Percentiles rank a stretch among this genome's conserved stretches.
Conservation (phyloP, 108 stramenopile species). For the Cyclotella atomus region DNA sequence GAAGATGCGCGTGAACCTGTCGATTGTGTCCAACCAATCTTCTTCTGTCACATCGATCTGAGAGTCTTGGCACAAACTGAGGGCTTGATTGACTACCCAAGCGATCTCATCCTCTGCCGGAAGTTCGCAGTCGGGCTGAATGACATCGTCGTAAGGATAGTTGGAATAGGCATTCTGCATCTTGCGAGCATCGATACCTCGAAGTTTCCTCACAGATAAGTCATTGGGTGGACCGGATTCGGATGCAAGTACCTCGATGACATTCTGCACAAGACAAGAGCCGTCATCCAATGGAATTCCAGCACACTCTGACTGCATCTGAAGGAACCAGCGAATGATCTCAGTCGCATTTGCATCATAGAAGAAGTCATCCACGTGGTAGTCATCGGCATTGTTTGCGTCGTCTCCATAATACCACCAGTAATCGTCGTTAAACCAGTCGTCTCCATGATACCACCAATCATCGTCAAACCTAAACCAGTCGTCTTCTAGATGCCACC, state of each 20-base stretch:
- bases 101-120: neutral
- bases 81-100: neutral
- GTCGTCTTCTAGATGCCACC: neutral
- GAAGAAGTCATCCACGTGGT: neutral
- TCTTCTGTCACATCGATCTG: neutral
- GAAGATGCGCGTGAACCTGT: neutral
- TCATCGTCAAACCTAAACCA: neutral
- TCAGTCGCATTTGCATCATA: neutral
- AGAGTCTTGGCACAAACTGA: neutral
- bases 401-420: neutral
- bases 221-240: neutral
- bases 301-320: neutral
- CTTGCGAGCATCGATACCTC: neutral
- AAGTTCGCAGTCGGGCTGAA: neutral
- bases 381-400: neutral
- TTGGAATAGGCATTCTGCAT: too few relatives aligned
- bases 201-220: neutral
- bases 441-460: neutral
- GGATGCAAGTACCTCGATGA: neutral
- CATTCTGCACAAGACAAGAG: neutral
- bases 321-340: neutral
- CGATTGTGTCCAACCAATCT: neutral
- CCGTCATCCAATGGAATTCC: neutral
- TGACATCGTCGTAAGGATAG: neutral
- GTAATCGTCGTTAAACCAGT: neutral